Base-by-base conservation (phyloP, 2,329 filamentous ascomycete species). In the Bimuria novae-zelandiae region DNA sequence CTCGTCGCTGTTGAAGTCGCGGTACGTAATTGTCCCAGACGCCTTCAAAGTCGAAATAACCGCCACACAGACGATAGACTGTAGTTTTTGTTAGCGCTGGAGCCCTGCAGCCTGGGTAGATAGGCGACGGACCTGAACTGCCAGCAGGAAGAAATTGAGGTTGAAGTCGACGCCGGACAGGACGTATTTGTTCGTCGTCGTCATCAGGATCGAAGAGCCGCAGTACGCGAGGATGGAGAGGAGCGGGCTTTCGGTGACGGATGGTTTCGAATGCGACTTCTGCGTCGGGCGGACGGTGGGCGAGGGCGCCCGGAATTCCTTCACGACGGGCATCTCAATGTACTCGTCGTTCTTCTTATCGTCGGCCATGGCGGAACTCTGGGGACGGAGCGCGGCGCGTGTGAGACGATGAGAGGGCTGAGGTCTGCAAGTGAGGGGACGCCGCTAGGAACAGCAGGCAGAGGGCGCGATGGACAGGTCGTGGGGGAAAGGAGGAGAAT, bases 101-200 rank as follows among this genome's bases (percentile, higher is more conserved):
- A 17, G 7, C 19, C 8, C 29, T 1, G 3, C 35, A 16, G 6
- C 16, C n/a, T 7, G 5, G 8, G 33, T 2, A 10, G 7, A 12
- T n/a, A 17, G 5, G 33, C 3, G 3, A 35, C 84, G 69, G 84
- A 97, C 93, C 87, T 97, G 94, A 56, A 97, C 83, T 56, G 86
- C 88, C 55, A 99, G 84, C 67, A 97, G 89, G 77, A 99, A 90
- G 77, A 97, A 96, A 77, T 96, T 96, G 68, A 99, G 79, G 77
- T 99, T 99, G 84, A 95, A 99, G 62, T 88, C 84, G 46, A 84
- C 82, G 55, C 94, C 94, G 7, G 91, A 97, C 41, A 99, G 85
- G 58, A 97, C 92, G 75, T 95, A 99, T 82, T 99, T 99, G 80
- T 99, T 99, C 75, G 95, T 94, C n/a, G 97, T 90, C 7, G 94